Conservation (phyloP, 495 filamentous ascomycete genomes). For the Xylaria nigripes region DNA sequence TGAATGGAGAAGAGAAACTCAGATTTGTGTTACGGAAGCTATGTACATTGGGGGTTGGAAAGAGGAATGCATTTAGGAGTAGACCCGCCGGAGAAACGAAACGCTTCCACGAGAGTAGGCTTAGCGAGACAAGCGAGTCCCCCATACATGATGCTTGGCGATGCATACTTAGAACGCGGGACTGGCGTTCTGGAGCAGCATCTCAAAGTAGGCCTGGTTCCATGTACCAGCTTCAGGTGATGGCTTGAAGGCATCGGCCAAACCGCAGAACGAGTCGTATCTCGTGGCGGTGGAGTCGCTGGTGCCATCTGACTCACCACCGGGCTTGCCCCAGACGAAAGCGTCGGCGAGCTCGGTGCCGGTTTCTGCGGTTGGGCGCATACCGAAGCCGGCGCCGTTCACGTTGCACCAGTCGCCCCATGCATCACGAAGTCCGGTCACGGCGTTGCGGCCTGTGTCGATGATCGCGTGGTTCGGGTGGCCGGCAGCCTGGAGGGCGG, state of each 20-base stretch:
- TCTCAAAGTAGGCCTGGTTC: slow-evolving; percentile 74
- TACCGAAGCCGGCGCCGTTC: slow-evolving; percentile 65
- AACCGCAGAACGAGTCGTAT: slow-evolving; percentile 68
- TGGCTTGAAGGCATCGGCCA: slow-evolving; percentile 51
- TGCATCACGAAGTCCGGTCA: slow-evolving; percentile 55
- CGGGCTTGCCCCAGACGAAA: slow-evolving; percentile 81
- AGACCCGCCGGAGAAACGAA: too few species aligned
- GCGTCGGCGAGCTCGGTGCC: slow-evolving; percentile 57
- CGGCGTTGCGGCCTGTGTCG: slow-evolving; percentile 61
- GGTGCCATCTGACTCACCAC: slow-evolving; percentile 75
- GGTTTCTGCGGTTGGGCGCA: slow-evolving; percentile 56
- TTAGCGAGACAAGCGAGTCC: too few species aligned
- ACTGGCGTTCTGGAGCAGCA: slow-evolving; percentile 59
- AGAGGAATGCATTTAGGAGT: too few species aligned
- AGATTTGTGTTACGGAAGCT: slow-evolving; percentile 23
- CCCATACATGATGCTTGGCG: neutral
- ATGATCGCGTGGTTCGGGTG: slow-evolving; percentile 69
- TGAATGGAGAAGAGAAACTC: neutral
- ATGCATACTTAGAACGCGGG: slow-evolving; percentile 42
- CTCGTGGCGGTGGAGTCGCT: slow-evolving; percentile 51
- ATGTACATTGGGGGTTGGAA: slow-evolving; percentile 24
- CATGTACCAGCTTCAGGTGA: slow-evolving; percentile 72
- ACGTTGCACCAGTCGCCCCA: slow-evolving; percentile 87
- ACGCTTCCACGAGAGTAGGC: slow-evolving; percentile 12
- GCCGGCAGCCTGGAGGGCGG: slow-evolving; percentile 50